phyloP scores from a whole-genome alignment of 352 stramenopile genomes.

The Pythium sukuiense region DNA sequence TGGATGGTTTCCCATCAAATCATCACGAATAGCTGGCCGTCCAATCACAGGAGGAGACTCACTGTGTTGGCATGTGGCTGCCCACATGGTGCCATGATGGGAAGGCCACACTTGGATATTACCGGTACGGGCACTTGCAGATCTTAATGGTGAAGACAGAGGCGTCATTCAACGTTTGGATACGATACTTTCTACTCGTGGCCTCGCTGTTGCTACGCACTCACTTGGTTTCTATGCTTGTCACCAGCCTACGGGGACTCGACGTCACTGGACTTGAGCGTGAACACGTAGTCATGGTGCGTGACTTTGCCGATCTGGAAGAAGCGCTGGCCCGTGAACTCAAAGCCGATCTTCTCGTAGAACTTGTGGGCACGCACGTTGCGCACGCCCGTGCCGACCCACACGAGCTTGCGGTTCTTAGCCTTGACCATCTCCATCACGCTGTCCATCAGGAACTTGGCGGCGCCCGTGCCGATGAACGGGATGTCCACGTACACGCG shows the following conservation, averaged over 20 bases:
- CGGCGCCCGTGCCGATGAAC: constrained; percentile 31
- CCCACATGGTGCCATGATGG: no score
- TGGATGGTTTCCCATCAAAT: no score
- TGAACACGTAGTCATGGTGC: constrained; percentile 20
- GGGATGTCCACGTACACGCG: constrained; percentile 34
- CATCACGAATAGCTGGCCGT: no score
- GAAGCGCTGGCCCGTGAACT: constrained; percentile 27
- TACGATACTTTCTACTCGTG: no score
- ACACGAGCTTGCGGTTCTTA: constrained; percentile 29
- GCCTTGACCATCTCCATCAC: constrained; percentile 25
- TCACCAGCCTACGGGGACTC: not conserved
- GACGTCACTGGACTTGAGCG: not conserved
- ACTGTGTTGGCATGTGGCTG: no score
- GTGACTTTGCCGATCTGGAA: constrained; percentile 24
- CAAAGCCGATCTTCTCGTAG: constrained; percentile 38
- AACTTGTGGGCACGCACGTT: constrained; percentile 37
- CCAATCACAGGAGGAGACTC: no score
- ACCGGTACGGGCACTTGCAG: no score
- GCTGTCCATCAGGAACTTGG: constrained; percentile 31
- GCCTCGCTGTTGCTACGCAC: not conserved
- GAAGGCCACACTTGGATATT: no score
- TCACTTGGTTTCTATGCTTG: no score
- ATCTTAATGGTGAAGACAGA: no score
- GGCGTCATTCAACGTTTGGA: no score
- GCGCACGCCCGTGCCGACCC: constrained; percentile 32